Conservation (phyloP, 176 grass and related monocot genomes). For the Thalia dealbata region DNA sequence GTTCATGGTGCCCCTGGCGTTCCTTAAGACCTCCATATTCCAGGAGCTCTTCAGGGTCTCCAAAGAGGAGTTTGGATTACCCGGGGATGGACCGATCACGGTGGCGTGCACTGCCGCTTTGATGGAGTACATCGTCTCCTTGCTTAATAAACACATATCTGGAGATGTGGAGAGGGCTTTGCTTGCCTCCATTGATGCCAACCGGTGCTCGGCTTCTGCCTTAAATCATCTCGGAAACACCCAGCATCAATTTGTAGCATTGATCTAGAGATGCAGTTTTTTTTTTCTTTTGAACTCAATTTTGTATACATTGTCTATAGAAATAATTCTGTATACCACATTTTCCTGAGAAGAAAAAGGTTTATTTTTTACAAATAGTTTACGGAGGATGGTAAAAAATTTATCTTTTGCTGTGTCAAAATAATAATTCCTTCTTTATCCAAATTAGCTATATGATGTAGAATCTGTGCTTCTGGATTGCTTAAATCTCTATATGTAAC, state of each 20-base stretch:
- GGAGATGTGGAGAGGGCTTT: neutral
- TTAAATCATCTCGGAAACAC: neutral
- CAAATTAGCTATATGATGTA: too few relatives aligned
- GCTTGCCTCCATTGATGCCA: conserved; percentile 1
- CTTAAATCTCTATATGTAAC: too few relatives aligned
- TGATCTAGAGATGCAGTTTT: neutral
- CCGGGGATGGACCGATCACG: neutral
- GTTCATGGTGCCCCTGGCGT: neutral
- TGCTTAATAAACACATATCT: neutral
- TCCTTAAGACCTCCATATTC: neutral
- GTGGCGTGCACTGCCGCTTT: neutral
- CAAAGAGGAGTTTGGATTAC: neutral
- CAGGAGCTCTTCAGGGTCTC: neutral
- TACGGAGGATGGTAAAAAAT: too few relatives aligned
- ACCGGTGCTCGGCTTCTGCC: neutral
- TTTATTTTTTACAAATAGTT: too few relatives aligned
- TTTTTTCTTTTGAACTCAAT: neutral
- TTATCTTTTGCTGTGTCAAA: too few relatives aligned
- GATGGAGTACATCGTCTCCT: neutral
- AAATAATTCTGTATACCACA: too few relatives aligned
- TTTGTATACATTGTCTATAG: neutral
- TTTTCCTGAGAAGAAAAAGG: too few relatives aligned
- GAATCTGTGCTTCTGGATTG: too few relatives aligned
- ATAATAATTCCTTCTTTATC: too few relatives aligned
- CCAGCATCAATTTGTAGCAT: neutral